Conservation (phyloP, 352 stramenopile genomes). For the Phytophthora aleatoria region DNA sequence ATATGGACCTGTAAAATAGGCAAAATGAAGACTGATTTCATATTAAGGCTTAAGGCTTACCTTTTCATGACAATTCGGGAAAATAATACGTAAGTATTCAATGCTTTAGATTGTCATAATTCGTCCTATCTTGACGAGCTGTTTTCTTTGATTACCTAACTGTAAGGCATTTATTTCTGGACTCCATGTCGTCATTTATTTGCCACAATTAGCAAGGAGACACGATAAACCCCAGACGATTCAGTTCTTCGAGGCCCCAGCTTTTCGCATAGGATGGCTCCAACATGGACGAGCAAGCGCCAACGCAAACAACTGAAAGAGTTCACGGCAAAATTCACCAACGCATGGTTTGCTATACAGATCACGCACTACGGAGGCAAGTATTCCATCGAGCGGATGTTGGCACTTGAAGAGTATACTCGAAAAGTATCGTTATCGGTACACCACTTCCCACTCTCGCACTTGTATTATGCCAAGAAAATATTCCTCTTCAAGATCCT, state of each 20-base stretch:
- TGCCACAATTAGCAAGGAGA: too few species aligned
- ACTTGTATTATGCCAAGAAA: neutral
- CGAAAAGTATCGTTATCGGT: neutral
- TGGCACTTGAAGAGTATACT: slow-evolving; percentile 4
- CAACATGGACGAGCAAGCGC: neutral
- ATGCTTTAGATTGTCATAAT: too few species aligned
- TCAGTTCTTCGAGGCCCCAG: neutral
- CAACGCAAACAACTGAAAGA: neutral
- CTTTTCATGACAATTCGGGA: too few species aligned
- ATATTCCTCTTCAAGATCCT: slow-evolving; percentile 1
- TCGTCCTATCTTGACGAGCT: too few species aligned
- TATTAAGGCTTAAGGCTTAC: too few species aligned
- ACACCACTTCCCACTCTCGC: neutral
- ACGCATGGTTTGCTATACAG: neutral
- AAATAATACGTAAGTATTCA: too few species aligned
- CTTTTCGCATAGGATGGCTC: neutral
- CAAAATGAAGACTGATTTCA: too few species aligned
- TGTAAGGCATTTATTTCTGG: neutral
- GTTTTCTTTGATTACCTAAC: too few species aligned
- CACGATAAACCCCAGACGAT: neutral
- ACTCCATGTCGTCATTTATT: neutral
- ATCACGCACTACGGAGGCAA: slow-evolving; percentile 3
- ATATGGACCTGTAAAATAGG: too few species aligned
- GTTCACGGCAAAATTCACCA: neutral
- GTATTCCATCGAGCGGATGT: slow-evolving; percentile 1